Evolutionary conservation across 2,329 filamentous ascomycete species (phyloP).

Genomic region (Aureobasidium uvarum): DNA sequence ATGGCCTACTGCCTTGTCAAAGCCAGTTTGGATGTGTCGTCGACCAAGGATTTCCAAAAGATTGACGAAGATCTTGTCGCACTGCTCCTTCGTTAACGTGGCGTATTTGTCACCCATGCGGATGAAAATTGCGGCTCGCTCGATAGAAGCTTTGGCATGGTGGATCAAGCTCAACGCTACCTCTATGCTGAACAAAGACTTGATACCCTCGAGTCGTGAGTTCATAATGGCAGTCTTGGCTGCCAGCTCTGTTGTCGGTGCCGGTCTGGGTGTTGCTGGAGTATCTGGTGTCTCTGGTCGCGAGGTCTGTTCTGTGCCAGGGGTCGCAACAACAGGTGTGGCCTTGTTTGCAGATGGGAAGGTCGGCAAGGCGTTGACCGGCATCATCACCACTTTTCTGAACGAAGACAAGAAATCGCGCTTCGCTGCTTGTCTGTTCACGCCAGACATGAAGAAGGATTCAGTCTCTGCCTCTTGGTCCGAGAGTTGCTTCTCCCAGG

Average conservation of each 20-base stretch:
- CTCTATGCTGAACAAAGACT: slow-evolving; percentile 93
- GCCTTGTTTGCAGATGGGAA: slow-evolving; percentile 53
- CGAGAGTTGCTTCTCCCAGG: slow-evolving; percentile 88
- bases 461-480: slow-evolving; percentile 89
- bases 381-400: slow-evolving; percentile 99
- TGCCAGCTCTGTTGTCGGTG: slow-evolving; percentile 84
- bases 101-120: slow-evolving; percentile 71
- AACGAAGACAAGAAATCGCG: slow-evolving; percentile 95
- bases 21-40: slow-evolving; percentile 86
- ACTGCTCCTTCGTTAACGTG: slow-evolving; percentile 81
- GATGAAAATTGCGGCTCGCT: slow-evolving; percentile 80
- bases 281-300: slow-evolving; percentile 36
- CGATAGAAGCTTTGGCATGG: slow-evolving; percentile 80
- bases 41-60: slow-evolving; percentile 81
- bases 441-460: slow-evolving; percentile 92
- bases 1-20: slow-evolving; percentile 88
- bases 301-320: slow-evolving; percentile 30
- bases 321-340: slow-evolving; percentile 32
- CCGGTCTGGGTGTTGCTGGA: slow-evolving; percentile 53
- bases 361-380: slow-evolving; percentile 81
- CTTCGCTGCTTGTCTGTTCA: slow-evolving; percentile 93
- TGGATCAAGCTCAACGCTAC: slow-evolving; percentile 88
- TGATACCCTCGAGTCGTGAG: slow-evolving; percentile 88
- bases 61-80: slow-evolving; percentile 81
- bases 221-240: slow-evolving; percentile 99